Conservation (phyloP, 495 filamentous ascomycete genomes). For the Penicillium lividum region DNA sequence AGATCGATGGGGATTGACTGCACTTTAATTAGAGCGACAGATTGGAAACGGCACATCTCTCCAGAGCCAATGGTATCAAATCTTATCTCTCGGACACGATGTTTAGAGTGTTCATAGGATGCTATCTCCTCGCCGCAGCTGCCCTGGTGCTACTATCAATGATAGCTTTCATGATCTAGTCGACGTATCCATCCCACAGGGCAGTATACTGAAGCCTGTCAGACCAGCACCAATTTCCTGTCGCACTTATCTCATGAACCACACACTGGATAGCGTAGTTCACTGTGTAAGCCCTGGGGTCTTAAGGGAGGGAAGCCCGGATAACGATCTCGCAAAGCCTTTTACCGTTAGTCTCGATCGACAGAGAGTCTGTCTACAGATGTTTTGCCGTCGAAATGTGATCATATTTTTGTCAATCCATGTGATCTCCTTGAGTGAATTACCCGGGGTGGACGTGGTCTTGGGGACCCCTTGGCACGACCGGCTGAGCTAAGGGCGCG, state of each 20-base stretch:
- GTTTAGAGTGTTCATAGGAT: constrained; percentile 56
- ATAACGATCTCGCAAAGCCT: constrained; percentile 39
- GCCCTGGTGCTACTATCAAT: constrained; percentile 48
- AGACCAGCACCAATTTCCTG: constrained; percentile 52
- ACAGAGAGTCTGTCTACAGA: constrained; percentile 26
- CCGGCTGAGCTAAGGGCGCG: constrained; percentile 46
- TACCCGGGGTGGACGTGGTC: constrained; percentile 53
- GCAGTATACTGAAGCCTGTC: constrained; percentile 48
- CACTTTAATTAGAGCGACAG: no score
- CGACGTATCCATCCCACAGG: constrained; percentile 47
- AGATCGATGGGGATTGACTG: constrained; percentile 37
- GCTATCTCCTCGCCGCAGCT: constrained; percentile 43
- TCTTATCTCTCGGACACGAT: constrained; percentile 52
- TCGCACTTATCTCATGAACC: constrained; percentile 48
- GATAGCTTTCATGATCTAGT: constrained; percentile 53
- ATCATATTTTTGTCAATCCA: constrained; percentile 48
- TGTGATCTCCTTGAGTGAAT: constrained; percentile 54
- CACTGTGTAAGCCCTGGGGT: constrained; percentile 53
- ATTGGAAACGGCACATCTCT: constrained; percentile 50
- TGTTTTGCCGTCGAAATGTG: constrained; percentile 46
- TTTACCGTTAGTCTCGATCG: constrained; percentile 42
- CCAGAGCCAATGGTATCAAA: constrained; percentile 51
- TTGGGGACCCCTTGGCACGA: constrained; percentile 51
- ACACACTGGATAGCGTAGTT: constrained; percentile 52
- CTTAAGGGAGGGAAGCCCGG: constrained; percentile 49